Base-by-base conservation (phyloP, 2,329 filamentous ascomycete species). In the Fusarium goolgardi region DNA sequence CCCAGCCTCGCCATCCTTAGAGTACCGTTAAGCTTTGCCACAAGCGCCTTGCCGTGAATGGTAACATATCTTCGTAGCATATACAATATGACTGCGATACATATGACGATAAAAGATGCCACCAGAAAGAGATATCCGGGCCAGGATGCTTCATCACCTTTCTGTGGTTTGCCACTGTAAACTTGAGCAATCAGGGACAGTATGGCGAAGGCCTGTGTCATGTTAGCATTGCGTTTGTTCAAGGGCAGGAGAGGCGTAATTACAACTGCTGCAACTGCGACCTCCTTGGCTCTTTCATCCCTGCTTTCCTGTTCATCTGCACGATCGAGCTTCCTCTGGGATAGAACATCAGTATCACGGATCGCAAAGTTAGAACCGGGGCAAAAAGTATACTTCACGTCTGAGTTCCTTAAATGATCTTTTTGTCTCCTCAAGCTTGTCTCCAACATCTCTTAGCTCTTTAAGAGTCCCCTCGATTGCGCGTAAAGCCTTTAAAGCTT, bases 141-240 rank as follows among this genome's bases (percentile, higher is more conserved):
- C 39, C 51, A 31, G 1, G 51, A 46, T 3, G 2, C 29, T 29
- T 34, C 13, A 8, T 35, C 37, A 6, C 21, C 45, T 18, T 45
- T 34, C 4, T 27, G 16, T 10, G 59, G 59, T 3, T 35, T 63
- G 13, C 31, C 37, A 5, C 35, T 34, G 31, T 63, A 63, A 5
- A 63, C 37, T 25, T 63, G 20, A 20, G 59, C 55, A 23, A 52
- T 31, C 2, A 55, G 6, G 3, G 29, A 20, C 15, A 47, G 9
- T 2, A 55, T 20, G 16, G 31, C 52, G 1, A 47, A 47, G 0
- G 37, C 25, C 52, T 55, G 18, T 20, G 4, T 4, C 6, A 12
- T 0, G 13, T 54, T 18, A 54, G 29, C 6, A 10, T 21, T 27
- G 4, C 2, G 6, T 23, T 5, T 25, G 4, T 25, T 20, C 6